phyloP scores from a whole-genome alignment of 2,329 filamentous ascomycete species.

The Aspergillus phoenicis region DNA sequence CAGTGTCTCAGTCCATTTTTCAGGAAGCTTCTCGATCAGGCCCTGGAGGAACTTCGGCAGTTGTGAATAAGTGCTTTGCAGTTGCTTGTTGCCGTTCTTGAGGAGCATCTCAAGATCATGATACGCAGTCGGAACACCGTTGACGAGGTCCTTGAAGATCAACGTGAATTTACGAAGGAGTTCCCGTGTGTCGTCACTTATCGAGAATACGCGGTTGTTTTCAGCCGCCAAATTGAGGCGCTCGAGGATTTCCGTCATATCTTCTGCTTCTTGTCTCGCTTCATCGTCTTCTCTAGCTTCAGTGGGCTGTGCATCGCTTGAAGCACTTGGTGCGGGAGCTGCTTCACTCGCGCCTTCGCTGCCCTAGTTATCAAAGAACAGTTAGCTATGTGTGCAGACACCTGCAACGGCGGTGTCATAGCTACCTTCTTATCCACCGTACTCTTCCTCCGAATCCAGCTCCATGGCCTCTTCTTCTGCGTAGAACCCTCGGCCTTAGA shows the following conservation, averaged over 20 bases:
- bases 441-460: constrained; percentile 43
- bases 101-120: constrained; percentile 76
- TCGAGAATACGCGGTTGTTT: constrained; percentile 82
- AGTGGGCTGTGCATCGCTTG: constrained; percentile 11
- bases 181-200: constrained; percentile 81
- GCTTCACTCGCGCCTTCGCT: constrained; percentile 16
- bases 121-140: constrained; percentile 91
- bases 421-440: constrained; percentile 38
- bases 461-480: constrained; percentile 42
- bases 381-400: background rate
- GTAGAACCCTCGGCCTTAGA: constrained; percentile 22
- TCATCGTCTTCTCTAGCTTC: constrained; percentile 38
- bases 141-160: constrained; percentile 87
- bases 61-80: constrained; percentile 65
- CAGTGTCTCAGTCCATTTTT: constrained; percentile 74
- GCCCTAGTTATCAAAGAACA: background rate
- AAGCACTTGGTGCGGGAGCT: background rate
- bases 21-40: constrained; percentile 79
- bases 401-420: background rate
- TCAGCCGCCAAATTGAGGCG: constrained; percentile 79
- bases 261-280: constrained; percentile 64
- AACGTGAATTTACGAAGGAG: constrained; percentile 82
- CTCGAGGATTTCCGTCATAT: constrained; percentile 78
- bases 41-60: constrained; percentile 82
- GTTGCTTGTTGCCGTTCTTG: constrained; percentile 63